Evolutionary conservation across 2,329 filamentous ascomycete genomes (phyloP), one percentile per base, ranked within the genome.

Genomic region (Zopfia rhizophila): DNA sequence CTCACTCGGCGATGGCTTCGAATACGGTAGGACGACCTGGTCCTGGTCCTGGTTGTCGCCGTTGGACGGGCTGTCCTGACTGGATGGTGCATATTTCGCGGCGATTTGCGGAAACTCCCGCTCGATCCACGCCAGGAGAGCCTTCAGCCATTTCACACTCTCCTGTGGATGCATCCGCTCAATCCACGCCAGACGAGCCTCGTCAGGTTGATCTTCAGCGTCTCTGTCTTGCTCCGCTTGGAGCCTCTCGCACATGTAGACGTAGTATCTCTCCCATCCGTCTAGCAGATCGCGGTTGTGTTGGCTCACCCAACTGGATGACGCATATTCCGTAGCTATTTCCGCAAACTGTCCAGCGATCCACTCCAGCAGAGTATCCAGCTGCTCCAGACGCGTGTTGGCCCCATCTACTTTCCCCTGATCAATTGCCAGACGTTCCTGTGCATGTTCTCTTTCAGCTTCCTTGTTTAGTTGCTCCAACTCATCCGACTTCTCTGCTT

Each of bases 361-460:
- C 36, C 36, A 39, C 36, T 39, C 36, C 24, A 39, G 36, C 23
- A 39, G 36, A 29, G 19, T 39, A 39, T 39, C 36, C 23, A 39
- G 36, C 36, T 29, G 36, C 14, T 37, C 33, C 33, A 37, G 33
- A 37, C 33, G 18, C 22, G 33, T 22, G 33, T 37, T 37, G 33
- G 33, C 33, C 16, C 22, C 16, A 37, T 37, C 22, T 18, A 37
- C 33, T 21, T 24, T 37, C 21, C 16, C 33, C 33, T 37, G 33
- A 21, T 8, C 7, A 37, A 11, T 22, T 18, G 17, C 33, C 14
- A 37, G 8, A 14, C 8, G 8, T 37, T 11, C 7, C 22, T 24
- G 33, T 18, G 33, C 33, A 14, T 8, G 8, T 31, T 31, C 29
- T 31, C 29, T 31, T 31, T 8, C 29, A 31, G 29, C 11, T 31